Conservation (phyloP, 352 stramenopile genomes). For the Globisporangium emineosum region DNA sequence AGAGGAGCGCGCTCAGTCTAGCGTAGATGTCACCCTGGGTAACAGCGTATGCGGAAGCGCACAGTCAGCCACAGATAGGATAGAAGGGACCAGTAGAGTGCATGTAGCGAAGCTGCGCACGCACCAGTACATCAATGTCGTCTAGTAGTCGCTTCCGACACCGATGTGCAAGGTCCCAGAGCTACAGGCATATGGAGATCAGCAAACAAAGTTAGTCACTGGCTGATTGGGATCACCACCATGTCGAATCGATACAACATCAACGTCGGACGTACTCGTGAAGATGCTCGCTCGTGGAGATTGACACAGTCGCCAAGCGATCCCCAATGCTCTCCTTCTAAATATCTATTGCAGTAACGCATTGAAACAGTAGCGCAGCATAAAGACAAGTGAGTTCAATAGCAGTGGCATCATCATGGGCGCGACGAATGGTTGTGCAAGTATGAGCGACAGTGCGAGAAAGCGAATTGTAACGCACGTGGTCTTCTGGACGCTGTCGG, state of each 20-base stretch:
- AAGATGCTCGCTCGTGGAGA: constrained; percentile 45
- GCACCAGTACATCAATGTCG: constrained; percentile 48
- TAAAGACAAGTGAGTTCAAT: neutral
- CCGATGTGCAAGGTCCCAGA: constrained; percentile 72
- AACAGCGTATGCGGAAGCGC: neutral
- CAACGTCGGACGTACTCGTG: constrained; percentile 34
- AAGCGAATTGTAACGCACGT: constrained; percentile 34
- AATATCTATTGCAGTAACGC: constrained; percentile 35
- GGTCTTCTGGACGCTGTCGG: constrained; percentile 72
- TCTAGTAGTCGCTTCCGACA: constrained; percentile 51
- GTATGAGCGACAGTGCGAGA: neutral
- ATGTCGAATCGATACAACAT: constrained; percentile 3
- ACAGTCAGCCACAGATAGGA: too few species aligned
- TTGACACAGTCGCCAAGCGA: constrained; percentile 40
- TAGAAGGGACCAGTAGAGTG: too few species aligned
- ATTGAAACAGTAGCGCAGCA: neutral
- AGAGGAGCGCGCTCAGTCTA: constrained; percentile 40
- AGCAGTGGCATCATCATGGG: neutral
- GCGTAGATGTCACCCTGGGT: constrained; percentile 38
- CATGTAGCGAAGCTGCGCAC: constrained; percentile 4
- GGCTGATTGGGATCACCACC: neutral
- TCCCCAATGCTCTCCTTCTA: constrained; percentile 64
- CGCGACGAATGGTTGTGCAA: neutral
- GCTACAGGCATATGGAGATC: constrained; percentile 20
- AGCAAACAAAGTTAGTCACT: neutral